Evolutionary conservation across 2,329 filamentous ascomycete species (phyloP).

Genomic region (Botrytis sinoallii): DNA sequence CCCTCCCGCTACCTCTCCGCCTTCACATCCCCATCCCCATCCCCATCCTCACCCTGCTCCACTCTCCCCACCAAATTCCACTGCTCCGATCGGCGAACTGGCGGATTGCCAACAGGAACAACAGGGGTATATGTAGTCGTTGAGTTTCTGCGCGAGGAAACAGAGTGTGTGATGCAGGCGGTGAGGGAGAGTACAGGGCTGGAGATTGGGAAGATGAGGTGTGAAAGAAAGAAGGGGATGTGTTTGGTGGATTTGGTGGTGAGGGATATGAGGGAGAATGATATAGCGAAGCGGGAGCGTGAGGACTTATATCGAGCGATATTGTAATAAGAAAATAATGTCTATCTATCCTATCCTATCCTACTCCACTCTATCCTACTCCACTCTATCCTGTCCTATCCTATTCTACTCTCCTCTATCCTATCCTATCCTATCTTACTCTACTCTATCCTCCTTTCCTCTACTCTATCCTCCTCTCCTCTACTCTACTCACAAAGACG

Average conservation of each 20-base stretch:
- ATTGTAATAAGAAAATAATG: no score
- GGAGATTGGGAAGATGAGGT: background rate
- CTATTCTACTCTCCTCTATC: no score
- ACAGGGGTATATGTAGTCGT: background rate
- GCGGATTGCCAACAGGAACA: rapidly evolving
- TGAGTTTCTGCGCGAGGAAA: background rate
- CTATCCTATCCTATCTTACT: no score
- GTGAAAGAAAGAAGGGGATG: background rate
- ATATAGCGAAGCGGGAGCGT: no score
- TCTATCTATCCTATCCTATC: no score
- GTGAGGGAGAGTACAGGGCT: background rate
- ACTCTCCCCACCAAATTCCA: background rate
- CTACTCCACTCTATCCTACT: no score
- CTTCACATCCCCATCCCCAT: background rate
- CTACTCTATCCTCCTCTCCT: no score
- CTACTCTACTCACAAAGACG: no score
- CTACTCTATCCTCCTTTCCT: no score
- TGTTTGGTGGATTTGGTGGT: background rate
- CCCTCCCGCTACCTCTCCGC: no score
- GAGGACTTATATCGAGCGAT: background rate
- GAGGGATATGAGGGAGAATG: no score
- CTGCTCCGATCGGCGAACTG: background rate
- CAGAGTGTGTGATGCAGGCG: background rate
- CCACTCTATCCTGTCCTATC: no score
- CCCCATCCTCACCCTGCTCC: background rate